Percentiles rank a stretch among this genome's conserved stretches.
phyloP scores from a whole-genome alignment of 257 asterid species.

The Solanum tarijense region DNA sequence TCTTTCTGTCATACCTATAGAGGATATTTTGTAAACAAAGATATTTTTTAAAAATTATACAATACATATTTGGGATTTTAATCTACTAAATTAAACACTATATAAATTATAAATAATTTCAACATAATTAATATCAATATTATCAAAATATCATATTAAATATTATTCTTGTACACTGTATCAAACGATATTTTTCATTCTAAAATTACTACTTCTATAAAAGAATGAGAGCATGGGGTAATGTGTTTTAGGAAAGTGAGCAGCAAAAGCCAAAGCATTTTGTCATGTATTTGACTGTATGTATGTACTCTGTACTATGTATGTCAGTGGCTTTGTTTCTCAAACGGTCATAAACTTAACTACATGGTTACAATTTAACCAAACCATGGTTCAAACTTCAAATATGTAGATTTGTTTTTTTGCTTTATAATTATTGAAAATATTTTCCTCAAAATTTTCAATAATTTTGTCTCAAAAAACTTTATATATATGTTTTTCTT shows the following conservation, averaged over 20 bases:
- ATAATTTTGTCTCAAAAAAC: not conserved
- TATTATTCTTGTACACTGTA: rapidly evolving
- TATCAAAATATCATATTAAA: too few relatives aligned
- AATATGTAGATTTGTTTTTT: not conserved
- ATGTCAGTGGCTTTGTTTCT: not conserved
- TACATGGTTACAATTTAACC: slow-evolving; percentile 5
- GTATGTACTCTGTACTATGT: not conserved
- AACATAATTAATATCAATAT: too few relatives aligned
- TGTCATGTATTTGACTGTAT: slow-evolving; percentile 10
- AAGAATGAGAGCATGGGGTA: not conserved
- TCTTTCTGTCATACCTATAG: too few relatives aligned
- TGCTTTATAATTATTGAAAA: not conserved
- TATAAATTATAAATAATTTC: too few relatives aligned
- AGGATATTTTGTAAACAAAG: too few relatives aligned
- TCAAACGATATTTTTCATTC: too few relatives aligned
- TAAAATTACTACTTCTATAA: not conserved
- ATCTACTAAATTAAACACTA: too few relatives aligned
- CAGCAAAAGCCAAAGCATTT: not conserved
- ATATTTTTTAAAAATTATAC: too few relatives aligned
- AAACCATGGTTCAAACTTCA: slow-evolving; percentile 3
- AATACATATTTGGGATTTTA: too few relatives aligned
- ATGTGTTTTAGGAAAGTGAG: slow-evolving; percentile 18
- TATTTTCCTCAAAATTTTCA: not conserved
- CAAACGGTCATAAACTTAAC: slow-evolving; percentile 28
- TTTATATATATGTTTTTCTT: too few relatives aligned